Evolutionary conservation across 345 rosid genomes (phyloP), one percentile per base, ranked within the genome.

Genomic region (Sisymbrium irio): DNA sequence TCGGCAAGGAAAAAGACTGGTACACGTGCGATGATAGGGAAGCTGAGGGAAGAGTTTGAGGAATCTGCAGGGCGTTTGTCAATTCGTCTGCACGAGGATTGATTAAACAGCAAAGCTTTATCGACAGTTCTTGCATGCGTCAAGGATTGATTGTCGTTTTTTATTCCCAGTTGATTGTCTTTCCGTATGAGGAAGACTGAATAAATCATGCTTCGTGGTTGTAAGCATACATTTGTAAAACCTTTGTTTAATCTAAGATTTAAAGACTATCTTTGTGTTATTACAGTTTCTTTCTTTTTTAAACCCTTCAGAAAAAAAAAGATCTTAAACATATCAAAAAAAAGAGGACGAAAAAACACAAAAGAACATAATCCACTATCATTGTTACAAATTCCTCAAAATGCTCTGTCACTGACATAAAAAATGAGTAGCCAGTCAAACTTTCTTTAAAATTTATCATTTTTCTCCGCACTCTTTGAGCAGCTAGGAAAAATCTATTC

Each of bases 1-100:
- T 0, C 4, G 0, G n/a, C 4, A 0, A 0, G 0, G 0, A 1
- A 7, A 0, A 11, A 9, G 20, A 1, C 2, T 0, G 0, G 5
- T 7, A 33, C 30, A 4, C 60, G n/a, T 12, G n/a, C 3, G 0
- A 3, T 18, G 1, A 18, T 13, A 1, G 1, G 4, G 0, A 47
- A 0, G 4, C 8, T 72, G 0, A 11, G 15, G 3, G 53, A 13
- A 0, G 9, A 0, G 6, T 19, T 2, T 2, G 5, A 12, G 5
- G 25, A 9, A 3, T 0, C 4, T 13, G 56, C 64, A 11, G 4
- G 9, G 0, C 19, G 13, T 1, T 3, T 55, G 14, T 6, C 0
- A 1, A 5, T 69, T 12, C 37, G 2, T 13, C 14, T 56, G 0
- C 33, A 13, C 55, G 2, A 45, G 14, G 40, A 9, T 25, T 28